Conservation (phyloP, 2,329 filamentous ascomycete genomes). For the Colletotrichum chlorophyti region DNA sequence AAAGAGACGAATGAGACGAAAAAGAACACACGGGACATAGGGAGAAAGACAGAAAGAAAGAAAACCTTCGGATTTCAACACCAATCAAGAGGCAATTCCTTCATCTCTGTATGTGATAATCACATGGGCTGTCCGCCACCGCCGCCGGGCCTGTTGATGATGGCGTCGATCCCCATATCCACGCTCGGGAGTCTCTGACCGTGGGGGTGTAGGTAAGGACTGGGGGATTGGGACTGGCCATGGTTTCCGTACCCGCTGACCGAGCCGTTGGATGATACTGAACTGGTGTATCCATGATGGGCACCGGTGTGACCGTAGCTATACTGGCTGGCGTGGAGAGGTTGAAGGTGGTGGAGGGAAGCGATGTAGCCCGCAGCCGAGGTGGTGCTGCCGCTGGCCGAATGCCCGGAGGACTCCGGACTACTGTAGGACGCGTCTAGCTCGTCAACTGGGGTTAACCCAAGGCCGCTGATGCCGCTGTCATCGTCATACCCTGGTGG, state of each 20-base stretch:
- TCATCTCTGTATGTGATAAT: not conserved
- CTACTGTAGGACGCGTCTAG: conserved; percentile 64
- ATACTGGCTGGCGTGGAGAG: conserved; percentile 31
- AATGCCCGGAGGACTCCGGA: conserved; percentile 56
- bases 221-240: conserved; percentile 33
- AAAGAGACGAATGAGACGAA: too few species aligned
- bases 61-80: not conserved
- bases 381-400: conserved; percentile 45
- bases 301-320: conserved; percentile 34
- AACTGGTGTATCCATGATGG: conserved; percentile 58
- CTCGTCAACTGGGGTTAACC: conserved; percentile 65
- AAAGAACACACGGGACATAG: too few species aligned
- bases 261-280: conserved; percentile 55
- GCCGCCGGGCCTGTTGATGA: conserved; percentile 59
- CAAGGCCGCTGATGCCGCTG: conserved; percentile 71
- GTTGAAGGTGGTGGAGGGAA: conserved; percentile 36
- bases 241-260: conserved; percentile 37
- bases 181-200: conserved; percentile 58
- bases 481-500: conserved; percentile 68
- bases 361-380: conserved; percentile 37
- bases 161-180: conserved; percentile 67
- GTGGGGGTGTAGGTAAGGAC: conserved; percentile 35
- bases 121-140: conserved; percentile 32
- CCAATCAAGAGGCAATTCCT: not conserved
- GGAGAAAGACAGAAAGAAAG: not conserved